Conservation (phyloP, 2,329 filamentous ascomycete genomes). For the Aureobasidium musti region DNA sequence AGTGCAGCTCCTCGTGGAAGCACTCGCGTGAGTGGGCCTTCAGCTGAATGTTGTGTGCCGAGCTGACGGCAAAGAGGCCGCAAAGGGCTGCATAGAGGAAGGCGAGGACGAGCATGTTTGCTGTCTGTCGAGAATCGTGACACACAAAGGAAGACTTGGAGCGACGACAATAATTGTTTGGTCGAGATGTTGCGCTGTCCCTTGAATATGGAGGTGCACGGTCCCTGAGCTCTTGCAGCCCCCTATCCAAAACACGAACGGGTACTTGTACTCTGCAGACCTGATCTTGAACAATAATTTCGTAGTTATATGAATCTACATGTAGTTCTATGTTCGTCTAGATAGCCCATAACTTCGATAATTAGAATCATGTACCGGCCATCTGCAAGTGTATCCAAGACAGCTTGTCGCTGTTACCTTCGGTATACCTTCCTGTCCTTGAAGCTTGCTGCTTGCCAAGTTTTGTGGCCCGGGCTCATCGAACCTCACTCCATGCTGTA, state of each 20-base stretch:
- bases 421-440: conserved; percentile 1
- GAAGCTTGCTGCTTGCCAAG: conserved; percentile 15
- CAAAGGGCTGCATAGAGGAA: conserved; percentile 50
- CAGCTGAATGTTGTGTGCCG: conserved; percentile 94
- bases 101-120: conserved; percentile 40
- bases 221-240: conserved; percentile 16
- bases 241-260: conserved; percentile 10
- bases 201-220: conserved; percentile 16
- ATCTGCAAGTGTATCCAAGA: background rate
- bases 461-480: conserved; percentile 12
- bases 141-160: background rate
- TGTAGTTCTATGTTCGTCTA: no score
- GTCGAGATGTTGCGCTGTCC: conserved; percentile 26
- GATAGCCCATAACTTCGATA: background rate
- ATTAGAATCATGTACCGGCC: no score
- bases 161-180: conserved; percentile 12
- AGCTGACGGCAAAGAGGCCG: conserved; percentile 62
- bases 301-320: background rate
- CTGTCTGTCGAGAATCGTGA: conserved; percentile 22
- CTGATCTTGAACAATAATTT: background rate
- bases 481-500: conserved; percentile 2
- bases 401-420: background rate
- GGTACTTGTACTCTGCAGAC: background rate
- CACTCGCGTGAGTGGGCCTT: conserved; percentile 92
- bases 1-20: conserved; percentile 91